Evolutionary conservation across 352 stramenopile genomes (phyloP).

Genomic region (Phytophthora lateralis): DNA sequence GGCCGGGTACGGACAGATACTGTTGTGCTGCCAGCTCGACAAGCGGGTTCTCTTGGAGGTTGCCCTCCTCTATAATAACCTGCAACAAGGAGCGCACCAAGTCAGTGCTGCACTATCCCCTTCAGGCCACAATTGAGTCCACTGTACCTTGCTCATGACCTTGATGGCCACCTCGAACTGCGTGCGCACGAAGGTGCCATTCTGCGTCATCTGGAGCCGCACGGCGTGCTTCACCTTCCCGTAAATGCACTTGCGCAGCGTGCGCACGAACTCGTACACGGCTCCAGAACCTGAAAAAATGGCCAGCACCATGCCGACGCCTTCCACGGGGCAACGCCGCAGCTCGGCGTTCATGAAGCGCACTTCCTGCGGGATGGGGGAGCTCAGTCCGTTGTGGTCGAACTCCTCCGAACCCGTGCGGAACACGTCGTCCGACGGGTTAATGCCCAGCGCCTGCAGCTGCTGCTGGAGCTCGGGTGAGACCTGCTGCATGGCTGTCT

Average conservation of each 20-base stretch:
- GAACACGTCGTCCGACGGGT: slow-evolving; percentile 82
- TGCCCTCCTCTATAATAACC: slow-evolving; percentile 87
- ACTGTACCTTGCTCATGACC: slow-evolving; percentile 85
- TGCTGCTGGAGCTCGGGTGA: slow-evolving; percentile 79
- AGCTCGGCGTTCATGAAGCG: slow-evolving; percentile 89
- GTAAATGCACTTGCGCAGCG: slow-evolving; percentile 88
- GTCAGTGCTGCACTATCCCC: background rate
- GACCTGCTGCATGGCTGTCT: slow-evolving; percentile 53
- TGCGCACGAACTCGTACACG: slow-evolving; percentile 88
- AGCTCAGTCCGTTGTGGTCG: slow-evolving; percentile 81
- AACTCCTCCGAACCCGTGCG: slow-evolving; percentile 77
- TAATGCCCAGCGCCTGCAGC: slow-evolving; percentile 81
- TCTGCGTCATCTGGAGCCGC: slow-evolving; percentile 73
- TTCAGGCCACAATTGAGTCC: background rate
- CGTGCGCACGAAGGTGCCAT: slow-evolving; percentile 81
- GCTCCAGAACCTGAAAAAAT: slow-evolving; percentile 82
- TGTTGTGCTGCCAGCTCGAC: slow-evolving; percentile 87
- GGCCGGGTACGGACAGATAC: slow-evolving; percentile 77
- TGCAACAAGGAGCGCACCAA: slow-evolving; percentile 21
- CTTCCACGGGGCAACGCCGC: slow-evolving; percentile 74
- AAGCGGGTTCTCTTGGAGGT: slow-evolving; percentile 88
- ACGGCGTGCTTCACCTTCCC: slow-evolving; percentile 89
- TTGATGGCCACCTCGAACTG: slow-evolving; percentile 87
- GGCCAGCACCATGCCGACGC: slow-evolving; percentile 74
- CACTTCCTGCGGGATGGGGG: slow-evolving; percentile 85